Conservation (phyloP, 441 rosid species). For the Macaranga tanarius region DNA sequence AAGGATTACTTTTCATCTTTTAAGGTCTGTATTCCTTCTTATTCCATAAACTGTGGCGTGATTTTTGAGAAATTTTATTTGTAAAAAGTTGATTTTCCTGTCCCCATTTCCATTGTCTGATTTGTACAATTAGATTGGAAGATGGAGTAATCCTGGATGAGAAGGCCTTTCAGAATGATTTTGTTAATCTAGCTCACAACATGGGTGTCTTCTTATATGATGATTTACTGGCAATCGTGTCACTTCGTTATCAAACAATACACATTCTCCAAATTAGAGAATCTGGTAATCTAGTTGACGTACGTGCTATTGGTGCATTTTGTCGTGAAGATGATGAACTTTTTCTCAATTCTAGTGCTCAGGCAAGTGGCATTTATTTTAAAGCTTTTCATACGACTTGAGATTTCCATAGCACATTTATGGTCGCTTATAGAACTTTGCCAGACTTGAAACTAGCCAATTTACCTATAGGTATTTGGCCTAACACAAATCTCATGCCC, state of each 20-base stretch:
- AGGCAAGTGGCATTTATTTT: slow-evolving; percentile 46
- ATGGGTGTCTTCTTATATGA: slow-evolving; percentile 86
- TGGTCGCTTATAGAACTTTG: not conserved
- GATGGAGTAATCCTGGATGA: slow-evolving; percentile 80
- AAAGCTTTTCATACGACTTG: slow-evolving; percentile 20
- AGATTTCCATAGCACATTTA: not conserved
- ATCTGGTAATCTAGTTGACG: slow-evolving; percentile 83
- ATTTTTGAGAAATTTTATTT: not conserved
- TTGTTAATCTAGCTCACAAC: slow-evolving; percentile 68
- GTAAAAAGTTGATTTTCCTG: not conserved
- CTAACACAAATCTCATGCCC: not conserved
- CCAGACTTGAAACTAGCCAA: not conserved
- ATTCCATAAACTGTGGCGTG: not conserved
- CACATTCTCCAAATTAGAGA: slow-evolving; percentile 92
- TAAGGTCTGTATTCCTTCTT: slow-evolving; percentile 46
- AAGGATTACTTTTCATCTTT: slow-evolving; percentile 76
- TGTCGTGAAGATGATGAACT: slow-evolving; percentile 95
- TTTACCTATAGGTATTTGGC: not conserved
- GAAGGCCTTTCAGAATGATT: slow-evolving; percentile 83
- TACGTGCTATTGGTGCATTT: slow-evolving; percentile 78
- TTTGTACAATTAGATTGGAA: slow-evolving; percentile 54
- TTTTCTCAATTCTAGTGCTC: slow-evolving; percentile 71
- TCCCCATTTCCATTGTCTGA: not conserved
- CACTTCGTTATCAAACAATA: slow-evolving; percentile 83
- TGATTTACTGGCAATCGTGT: slow-evolving; percentile 82